phyloP scores from a whole-genome alignment of 352 stramenopile species.

The Detonula confervacea region DNA sequence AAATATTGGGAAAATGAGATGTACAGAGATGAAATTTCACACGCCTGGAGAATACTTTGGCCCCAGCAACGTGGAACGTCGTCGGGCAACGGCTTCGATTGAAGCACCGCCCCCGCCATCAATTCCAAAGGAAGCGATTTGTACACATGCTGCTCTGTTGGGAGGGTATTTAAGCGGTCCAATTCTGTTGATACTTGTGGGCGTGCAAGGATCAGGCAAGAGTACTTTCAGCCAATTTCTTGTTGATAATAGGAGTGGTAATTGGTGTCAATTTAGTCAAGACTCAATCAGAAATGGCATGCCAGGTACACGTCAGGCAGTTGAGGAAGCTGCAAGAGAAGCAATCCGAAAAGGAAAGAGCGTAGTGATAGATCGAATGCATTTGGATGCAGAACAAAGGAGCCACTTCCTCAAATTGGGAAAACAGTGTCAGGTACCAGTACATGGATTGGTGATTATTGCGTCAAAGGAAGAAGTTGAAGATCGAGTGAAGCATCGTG shows the following conservation, averaged over 20 bases:
- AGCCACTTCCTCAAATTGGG: constrained; percentile 60
- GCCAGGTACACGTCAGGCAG: constrained; percentile 69
- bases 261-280: constrained; percentile 77
- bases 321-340: constrained; percentile 52
- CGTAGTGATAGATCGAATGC: constrained; percentile 82
- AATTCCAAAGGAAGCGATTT: constrained; percentile 33
- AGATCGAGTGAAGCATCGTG: constrained; percentile 60
- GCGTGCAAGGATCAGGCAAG: constrained; percentile 80
- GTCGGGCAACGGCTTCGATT: constrained; percentile 8
- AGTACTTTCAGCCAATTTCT: constrained; percentile 66
- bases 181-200: constrained; percentile 69
- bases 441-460: constrained; percentile 70
- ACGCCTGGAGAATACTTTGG: constrained; percentile 74
- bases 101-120: not conserved
- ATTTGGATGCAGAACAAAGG: constrained; percentile 73
- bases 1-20: constrained; percentile 50
- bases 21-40: constrained; percentile 62
- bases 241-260: constrained; percentile 16
- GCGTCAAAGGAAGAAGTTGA: constrained; percentile 56
- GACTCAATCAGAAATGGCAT: constrained; percentile 80
- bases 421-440: constrained; percentile 47
- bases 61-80: constrained; percentile 55
- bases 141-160: constrained; percentile 54
- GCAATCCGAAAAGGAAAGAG: constrained; percentile 53
- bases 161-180: constrained; percentile 64